Conservation (phyloP, 2,329 filamentous ascomycete genomes). For the Emmonsiellopsis sp. region DNA sequence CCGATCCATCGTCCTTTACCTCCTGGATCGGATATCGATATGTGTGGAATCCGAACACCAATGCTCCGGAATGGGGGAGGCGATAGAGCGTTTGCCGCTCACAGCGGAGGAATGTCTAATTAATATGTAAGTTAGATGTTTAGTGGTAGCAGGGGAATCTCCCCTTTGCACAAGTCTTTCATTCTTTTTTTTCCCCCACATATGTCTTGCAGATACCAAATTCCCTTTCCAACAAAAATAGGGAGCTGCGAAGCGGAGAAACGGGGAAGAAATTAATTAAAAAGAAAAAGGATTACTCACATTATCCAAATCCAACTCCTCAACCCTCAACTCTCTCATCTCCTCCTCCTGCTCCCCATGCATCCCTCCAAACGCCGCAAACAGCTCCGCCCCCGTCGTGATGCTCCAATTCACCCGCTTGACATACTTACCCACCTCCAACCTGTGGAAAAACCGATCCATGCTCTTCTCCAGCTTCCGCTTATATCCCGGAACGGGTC, state of each 20-base stretch:
- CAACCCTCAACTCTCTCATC: slow-evolving; percentile 18
- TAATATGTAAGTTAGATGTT: background rate
- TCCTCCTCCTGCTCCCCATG: slow-evolving; percentile 21
- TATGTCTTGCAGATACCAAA: too few species aligned
- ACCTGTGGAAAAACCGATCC: slow-evolving; percentile 51
- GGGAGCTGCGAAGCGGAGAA: background rate
- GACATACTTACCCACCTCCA: slow-evolving; percentile 48
- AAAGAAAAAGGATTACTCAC: slow-evolving; percentile 17
- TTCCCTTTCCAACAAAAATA: background rate
- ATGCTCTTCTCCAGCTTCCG: slow-evolving; percentile 50
- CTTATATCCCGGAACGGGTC: slow-evolving; percentile 49
- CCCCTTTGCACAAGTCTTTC: background rate
- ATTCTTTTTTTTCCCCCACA: too few species aligned
- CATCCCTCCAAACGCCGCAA: slow-evolving; percentile 29
- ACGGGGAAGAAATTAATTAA: background rate
- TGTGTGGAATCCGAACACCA: slow-evolving; percentile 56
- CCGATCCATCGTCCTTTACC: slow-evolving; percentile 49
- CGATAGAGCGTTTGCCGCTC: slow-evolving; percentile 56
- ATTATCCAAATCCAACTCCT: slow-evolving; percentile 39
- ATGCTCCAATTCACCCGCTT: slow-evolving; percentile 46
- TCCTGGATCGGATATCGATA: slow-evolving; percentile 49
- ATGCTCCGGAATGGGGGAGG: slow-evolving; percentile 43
- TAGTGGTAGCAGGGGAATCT: background rate
- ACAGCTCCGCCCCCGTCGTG: slow-evolving; percentile 31
- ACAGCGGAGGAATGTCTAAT: slow-evolving; percentile 41